These are phyloP conservation scores for Curvularia eragrostidis DNA, from an alignment of 2,329 filamentous ascomycete genomes.

Conservation along the genomic window DNA sequence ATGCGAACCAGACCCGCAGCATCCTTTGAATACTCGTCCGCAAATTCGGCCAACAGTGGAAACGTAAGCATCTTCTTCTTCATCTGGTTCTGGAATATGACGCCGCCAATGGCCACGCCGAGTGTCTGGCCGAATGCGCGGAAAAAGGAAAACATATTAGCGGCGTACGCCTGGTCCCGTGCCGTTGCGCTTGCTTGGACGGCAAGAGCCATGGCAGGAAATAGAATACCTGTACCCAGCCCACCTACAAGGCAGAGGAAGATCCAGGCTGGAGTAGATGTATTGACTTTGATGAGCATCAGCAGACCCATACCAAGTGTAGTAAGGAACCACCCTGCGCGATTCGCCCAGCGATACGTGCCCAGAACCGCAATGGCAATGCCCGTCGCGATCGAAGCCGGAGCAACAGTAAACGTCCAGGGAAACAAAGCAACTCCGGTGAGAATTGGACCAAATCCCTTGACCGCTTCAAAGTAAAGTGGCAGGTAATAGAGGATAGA, in stretches of 20 bases:
- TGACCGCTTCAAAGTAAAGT: constrained; percentile 53
- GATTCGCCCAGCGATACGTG: constrained; percentile 66
- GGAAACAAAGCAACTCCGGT: constrained; percentile 52
- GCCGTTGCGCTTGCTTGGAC: constrained; percentile 67
- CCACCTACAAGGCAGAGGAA: constrained; percentile 67
- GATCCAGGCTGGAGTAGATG: constrained; percentile 63
- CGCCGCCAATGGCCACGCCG: constrained; percentile 71
- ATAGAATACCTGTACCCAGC: constrained; percentile 68
- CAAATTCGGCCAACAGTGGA: constrained; percentile 57
- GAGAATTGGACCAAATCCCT: constrained; percentile 48
- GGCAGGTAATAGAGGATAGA: constrained; percentile 52
- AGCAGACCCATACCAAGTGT: constrained; percentile 66
- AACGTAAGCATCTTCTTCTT: constrained; percentile 58
- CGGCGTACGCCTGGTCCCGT: constrained; percentile 65
- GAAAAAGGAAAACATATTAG: constrained; percentile 72
- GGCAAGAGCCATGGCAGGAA: constrained; percentile 67
- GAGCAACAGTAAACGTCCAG: constrained; percentile 65
- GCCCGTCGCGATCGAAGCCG: constrained; percentile 63
- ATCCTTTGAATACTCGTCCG: constrained; percentile 61
- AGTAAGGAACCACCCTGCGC: constrained; percentile 66
- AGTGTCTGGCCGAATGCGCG: constrained; percentile 69
- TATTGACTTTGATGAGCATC: constrained; percentile 58
- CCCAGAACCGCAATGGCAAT: constrained; percentile 63
- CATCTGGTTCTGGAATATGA: constrained; percentile 73
- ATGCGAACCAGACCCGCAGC: constrained; percentile 65